These are phyloP conservation scores for Ustilago shanxiensis DNA, from an alignment of 1,284 basidiomycete species.

Conservation along the genomic window DNA sequence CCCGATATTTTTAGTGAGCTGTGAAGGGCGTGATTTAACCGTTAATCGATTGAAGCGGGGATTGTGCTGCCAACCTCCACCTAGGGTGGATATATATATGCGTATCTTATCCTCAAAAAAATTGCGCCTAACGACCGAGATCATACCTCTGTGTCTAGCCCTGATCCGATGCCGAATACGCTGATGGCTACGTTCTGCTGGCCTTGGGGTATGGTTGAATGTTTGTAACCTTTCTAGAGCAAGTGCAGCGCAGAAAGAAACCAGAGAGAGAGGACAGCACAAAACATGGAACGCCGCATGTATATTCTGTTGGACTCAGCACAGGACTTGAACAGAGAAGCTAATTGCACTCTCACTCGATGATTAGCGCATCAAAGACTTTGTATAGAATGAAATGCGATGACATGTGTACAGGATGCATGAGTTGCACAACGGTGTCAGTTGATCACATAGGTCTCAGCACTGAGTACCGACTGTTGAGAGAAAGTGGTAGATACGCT, in stretches of 20 bases:
- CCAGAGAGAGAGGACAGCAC: too few relatives aligned
- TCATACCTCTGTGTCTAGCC: too few relatives aligned
- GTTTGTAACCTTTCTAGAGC: too few relatives aligned
- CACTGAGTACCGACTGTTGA: conserved; percentile 76
- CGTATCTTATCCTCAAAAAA: neutral
- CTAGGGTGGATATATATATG: neutral
- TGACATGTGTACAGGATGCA: conserved; percentile 10
- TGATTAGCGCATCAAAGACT: conserved; percentile 3
- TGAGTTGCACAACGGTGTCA: neutral
- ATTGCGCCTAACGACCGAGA: too few relatives aligned
- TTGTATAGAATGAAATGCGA: neutral
- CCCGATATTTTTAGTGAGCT: conserved; percentile 16
- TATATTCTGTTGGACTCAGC: neutral
- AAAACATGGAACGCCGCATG: too few relatives aligned
- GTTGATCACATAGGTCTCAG: conserved; percentile 64
- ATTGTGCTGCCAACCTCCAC: neutral
- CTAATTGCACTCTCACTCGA: neutral
- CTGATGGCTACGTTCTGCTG: too few relatives aligned
- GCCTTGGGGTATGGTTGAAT: too few relatives aligned
- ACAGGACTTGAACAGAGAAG: neutral
- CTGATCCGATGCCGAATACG: too few relatives aligned
- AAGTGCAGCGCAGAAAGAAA: too few relatives aligned
- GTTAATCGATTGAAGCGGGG: conserved; percentile 49
- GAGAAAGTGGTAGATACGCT: conserved; percentile 80
- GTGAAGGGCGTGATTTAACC: conserved; percentile 56